Base-by-base conservation (phyloP, 257 asterid genomes). In the Capsicum baccatum region DNA sequence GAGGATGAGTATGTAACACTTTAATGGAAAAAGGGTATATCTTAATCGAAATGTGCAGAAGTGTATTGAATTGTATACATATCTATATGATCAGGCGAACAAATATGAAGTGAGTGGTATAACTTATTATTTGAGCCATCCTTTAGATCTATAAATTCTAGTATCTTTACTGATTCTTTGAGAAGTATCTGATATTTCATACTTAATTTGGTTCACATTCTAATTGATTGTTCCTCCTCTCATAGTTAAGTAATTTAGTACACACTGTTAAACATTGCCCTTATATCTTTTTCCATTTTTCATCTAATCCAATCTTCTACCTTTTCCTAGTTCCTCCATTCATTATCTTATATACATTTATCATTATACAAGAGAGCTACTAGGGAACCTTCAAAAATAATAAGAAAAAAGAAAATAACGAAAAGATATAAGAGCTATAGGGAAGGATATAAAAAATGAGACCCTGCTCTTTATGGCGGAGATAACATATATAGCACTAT, bases 221-320 rank as follows among this genome's bases (percentile, higher is more conserved):
- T 62, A 62, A 9, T 60, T 60, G 37, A 60, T 60, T 60, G 15
- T 60, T 60, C 67, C 37, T 60, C 37, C 35, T 60, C 37, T 60
- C 26, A 60, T 3, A 60, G 9, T 62, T 19, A 4, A 62, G 68
- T 62, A 9, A 19, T 62, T 62, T 62, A 62, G 37, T 62, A 62
- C 67, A n/a, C 68, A 19, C 68, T 62, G 68, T 62, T 13, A 19
- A 62, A 62, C 39, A 62, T 62, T 62, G 68, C 19, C 68, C 68
- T 10, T 62, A 9, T 19, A 9, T 62, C 68, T 62, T 62, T 62
- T 62, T 19, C 68, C 69, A 62, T 62, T 62, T 62, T 62, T 62
- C 69, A 62, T 62, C 69, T 62, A 42, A 63, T 63, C 16, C 70
- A 10, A 63, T 63, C 70, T 63, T 63, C 70, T 63, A 19, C 39